phyloP scores from a whole-genome alignment of 139 green algal species.

The Chlamydomonas schloesseri region DNA sequence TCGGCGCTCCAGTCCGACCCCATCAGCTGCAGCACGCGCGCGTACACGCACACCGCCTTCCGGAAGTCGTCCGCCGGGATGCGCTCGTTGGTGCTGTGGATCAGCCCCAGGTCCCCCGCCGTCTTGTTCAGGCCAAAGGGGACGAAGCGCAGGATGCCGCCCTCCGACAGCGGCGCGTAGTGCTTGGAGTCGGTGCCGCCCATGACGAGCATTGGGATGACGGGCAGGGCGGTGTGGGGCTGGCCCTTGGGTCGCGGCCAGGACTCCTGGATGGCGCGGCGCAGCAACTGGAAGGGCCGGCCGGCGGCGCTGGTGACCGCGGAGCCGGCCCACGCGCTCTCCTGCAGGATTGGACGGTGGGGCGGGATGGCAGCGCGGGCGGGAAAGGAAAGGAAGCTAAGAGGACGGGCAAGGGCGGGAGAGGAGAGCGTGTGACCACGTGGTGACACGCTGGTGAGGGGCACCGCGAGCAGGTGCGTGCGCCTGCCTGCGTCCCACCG shows the following conservation, averaged over 20 bases:
- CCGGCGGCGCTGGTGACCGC: constrained; percentile 50
- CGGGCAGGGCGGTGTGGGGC: constrained; percentile 3
- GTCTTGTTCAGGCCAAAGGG: constrained; percentile 51
- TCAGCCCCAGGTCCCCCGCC: constrained; percentile 52
- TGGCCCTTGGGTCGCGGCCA: background rate
- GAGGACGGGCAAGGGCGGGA: too few relatives aligned
- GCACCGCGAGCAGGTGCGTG: too few relatives aligned
- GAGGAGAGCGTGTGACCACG: too few relatives aligned
- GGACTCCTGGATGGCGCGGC: constrained; percentile 55
- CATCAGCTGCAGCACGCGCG: constrained; percentile 41
- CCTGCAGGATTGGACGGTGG: background rate
- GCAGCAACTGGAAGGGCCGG: constrained; percentile 61
- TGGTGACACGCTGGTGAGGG: too few relatives aligned
- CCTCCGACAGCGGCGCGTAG: constrained; percentile 56
- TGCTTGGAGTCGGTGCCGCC: constrained; percentile 69
- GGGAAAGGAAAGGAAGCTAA: too few relatives aligned
- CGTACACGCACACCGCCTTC: constrained; percentile 61
- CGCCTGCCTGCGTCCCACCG: too few relatives aligned
- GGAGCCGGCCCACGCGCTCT: background rate
- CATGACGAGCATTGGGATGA: constrained; percentile 47
- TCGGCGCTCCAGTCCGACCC: background rate
- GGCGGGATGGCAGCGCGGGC: background rate
- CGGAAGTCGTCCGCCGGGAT: constrained; percentile 46
- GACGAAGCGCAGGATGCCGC: constrained; percentile 71
- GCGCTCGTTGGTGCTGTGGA: constrained; percentile 81